Evolutionary conservation across 768 basidiomycete genomes (phyloP).

Genomic region (Lanmaoa rubissima): DNA sequence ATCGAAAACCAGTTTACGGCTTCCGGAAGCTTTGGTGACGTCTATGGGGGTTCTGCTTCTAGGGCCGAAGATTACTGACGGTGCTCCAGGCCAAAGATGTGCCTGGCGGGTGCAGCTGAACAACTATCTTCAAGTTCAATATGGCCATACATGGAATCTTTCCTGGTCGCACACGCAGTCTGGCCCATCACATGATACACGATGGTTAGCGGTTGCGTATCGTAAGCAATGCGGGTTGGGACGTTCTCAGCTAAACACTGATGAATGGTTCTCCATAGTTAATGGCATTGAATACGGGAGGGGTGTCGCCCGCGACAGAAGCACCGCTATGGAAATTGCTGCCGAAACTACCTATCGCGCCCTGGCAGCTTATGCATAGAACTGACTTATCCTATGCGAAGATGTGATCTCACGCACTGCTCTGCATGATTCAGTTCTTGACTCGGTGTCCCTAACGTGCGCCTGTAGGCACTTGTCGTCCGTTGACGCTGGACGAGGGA

Average conservation of each 20-base stretch:
- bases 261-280: constrained; percentile 12
- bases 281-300: constrained; percentile 28
- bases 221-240: constrained; percentile 13
- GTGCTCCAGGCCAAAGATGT: constrained; percentile 13
- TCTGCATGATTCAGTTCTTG: neutral
- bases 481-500: too few species aligned
- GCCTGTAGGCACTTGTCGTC: neutral
- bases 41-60: neutral
- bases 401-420: neutral
- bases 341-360: constrained; percentile 28
- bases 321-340: constrained; percentile 31
- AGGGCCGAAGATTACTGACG: neutral
- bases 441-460: neutral
- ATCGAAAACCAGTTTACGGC: too few species aligned
- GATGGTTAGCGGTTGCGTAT: constrained; percentile 26
- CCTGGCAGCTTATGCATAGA: constrained; percentile 15
- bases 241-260: neutral
- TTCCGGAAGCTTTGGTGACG: too few species aligned
- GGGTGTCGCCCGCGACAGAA: constrained; percentile 26
- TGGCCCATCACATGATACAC: constrained; percentile 25
- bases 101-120: constrained; percentile 32
- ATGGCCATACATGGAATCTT: constrained; percentile 28
- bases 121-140: constrained; percentile 32
- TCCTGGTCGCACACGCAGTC: constrained; percentile 21
- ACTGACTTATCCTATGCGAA: constrained; percentile 10